phyloP scores from a whole-genome alignment of 2,329 filamentous ascomycete genomes.

The Pseudodiploospora longispora region DNA sequence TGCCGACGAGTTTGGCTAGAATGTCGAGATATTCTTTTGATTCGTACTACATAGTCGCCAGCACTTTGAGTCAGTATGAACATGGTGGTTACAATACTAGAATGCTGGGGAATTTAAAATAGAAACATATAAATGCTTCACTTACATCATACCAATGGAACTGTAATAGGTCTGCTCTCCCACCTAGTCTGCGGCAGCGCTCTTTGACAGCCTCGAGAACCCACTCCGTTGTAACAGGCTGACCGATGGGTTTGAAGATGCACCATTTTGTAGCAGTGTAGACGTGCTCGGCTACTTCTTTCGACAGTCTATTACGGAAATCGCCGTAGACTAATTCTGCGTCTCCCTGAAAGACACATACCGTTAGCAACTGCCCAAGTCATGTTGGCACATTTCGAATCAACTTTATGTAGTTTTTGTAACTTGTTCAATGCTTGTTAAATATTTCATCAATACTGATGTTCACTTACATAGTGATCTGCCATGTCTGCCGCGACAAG shows the following conservation, averaged over 20 bases:
- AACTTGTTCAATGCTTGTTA: no score
- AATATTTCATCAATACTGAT: no score
- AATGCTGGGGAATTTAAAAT: neutral
- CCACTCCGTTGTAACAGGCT: conserved; percentile 10
- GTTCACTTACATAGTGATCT: conserved; percentile 36
- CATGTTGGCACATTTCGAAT: no score
- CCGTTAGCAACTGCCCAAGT: neutral
- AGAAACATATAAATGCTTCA: neutral
- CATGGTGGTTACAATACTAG: no score
- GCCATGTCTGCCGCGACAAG: conserved; percentile 39
- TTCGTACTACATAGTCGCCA: conserved; percentile 17
- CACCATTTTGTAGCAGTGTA: conserved; percentile 23
- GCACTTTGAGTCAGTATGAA: neutral
- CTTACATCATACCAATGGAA: conserved; percentile 18
- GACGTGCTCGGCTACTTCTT: conserved; percentile 6
- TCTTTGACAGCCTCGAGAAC: conserved; percentile 14
- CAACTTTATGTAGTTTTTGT: no score
- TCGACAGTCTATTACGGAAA: conserved; percentile 8
- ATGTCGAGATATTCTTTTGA: conserved; percentile 26
- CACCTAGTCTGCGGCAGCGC: conserved; percentile 11
- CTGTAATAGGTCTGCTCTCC: conserved; percentile 14
- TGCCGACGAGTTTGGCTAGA: conserved; percentile 21
- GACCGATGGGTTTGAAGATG: conserved; percentile 15
- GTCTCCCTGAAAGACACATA: conserved; percentile 22
- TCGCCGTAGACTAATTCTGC: conserved; percentile 38